A percentile compares a stretch with the other conserved stretches of the same genome.
phyloP scores from a whole-genome alignment of 306 rosid species.

The Rosa rugosa region DNA sequence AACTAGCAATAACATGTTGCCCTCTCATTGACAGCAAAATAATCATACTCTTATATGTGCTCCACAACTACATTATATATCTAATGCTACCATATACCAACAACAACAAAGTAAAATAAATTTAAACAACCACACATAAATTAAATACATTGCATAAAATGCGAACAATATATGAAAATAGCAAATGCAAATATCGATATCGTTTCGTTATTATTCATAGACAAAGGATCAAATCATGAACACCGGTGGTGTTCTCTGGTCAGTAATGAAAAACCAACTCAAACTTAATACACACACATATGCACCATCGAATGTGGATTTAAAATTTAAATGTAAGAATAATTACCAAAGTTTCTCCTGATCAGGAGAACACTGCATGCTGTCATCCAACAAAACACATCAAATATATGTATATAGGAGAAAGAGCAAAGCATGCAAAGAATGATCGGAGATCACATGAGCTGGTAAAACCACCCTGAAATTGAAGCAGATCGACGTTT shows the following conservation, averaged over 20 bases:
- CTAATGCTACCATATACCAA: background rate
- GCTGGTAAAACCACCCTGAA: background rate
- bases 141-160: background rate
- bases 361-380: background rate
- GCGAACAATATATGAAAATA: background rate
- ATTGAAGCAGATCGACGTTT: background rate
- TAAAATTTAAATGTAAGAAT: background rate
- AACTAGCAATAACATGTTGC: background rate
- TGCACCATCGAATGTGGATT: background rate
- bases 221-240: background rate
- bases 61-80: background rate
- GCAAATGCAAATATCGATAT: background rate
- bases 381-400: background rate
- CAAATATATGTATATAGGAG: background rate
- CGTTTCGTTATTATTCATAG: background rate
- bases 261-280: background rate
- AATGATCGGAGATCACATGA: background rate
- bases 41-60: background rate
- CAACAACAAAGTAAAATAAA: background rate
- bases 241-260: background rate
- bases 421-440: conserved; percentile 10
- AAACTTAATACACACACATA: background rate
- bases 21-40: background rate
- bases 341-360: background rate
- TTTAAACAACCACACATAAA: background rate